Percentiles rank a stretch among this genome's conserved stretches.
Evolutionary conservation across 805 yeast genomes (phyloP).

Genomic region (Candida dajiaensis): DNA sequence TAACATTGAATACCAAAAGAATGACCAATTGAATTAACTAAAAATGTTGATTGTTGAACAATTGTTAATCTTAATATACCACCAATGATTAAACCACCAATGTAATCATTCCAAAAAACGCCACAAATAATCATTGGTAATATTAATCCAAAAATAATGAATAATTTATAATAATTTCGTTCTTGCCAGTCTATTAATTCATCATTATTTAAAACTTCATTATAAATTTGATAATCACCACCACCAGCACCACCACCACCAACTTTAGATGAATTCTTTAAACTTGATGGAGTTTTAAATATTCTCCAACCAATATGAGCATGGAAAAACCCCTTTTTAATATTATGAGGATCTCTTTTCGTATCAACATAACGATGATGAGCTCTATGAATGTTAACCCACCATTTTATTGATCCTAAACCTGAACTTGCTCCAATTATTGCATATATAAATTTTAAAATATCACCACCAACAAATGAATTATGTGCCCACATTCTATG

Average conservation of each 20-base stretch:
- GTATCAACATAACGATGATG: conserved; percentile 89
- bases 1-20: conserved; percentile 67
- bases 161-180: conserved; percentile 39
- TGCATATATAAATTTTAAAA: conserved; percentile 45
- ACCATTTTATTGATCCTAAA: conserved; percentile 68
- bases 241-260: too few species aligned
- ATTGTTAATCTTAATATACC: conserved; percentile 67
- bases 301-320: conserved; percentile 89
- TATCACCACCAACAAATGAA: conserved; percentile 40
- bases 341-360: conserved; percentile 82
- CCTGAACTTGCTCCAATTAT: conserved; percentile 68
- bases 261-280: conserved; percentile 28
- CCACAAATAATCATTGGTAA: conserved; percentile 66
- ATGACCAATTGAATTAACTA: conserved; percentile 82
- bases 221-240: too few species aligned
- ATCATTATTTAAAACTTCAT: conserved; percentile 58
- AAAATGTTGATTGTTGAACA: conserved; percentile 75
- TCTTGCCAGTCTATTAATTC: conserved; percentile 35
- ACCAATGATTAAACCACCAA: conserved; percentile 74
- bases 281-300: conserved; percentile 53
- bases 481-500: conserved; percentile 73
- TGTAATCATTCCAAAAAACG: conserved; percentile 65
- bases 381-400: conserved; percentile 82
- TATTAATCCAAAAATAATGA: conserved; percentile 44
- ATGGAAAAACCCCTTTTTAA: conserved; percentile 73